phyloP scores from a whole-genome alignment of 2,329 filamentous ascomycete genomes.

The Fusarium multiceps region DNA sequence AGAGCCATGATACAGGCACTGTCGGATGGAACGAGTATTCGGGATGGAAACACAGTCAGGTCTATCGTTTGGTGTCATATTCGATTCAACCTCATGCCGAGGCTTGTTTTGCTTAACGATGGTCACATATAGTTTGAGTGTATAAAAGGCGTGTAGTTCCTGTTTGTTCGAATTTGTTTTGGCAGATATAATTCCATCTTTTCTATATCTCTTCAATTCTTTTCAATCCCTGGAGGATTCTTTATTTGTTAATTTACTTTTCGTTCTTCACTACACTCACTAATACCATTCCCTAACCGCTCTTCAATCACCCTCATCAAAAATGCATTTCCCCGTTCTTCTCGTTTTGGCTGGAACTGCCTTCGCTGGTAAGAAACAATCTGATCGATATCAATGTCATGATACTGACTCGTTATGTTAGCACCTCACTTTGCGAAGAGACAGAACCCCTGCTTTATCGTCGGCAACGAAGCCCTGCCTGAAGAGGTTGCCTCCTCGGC shows the following conservation, averaged over 20 bases:
- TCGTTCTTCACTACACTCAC: neutral
- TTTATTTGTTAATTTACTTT: neutral
- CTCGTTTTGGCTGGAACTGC: constrained; percentile 32
- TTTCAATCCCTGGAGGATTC: constrained; percentile 16
- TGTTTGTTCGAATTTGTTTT: neutral
- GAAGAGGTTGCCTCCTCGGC: constrained; percentile 60
- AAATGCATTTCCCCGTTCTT: constrained; percentile 37
- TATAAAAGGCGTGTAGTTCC: constrained; percentile 27
- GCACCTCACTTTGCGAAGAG: constrained; percentile 41
- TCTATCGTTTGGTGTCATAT: constrained; percentile 6
- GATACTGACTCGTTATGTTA: neutral
- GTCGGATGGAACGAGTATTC: constrained; percentile 14
- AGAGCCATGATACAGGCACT: constrained; percentile 26
- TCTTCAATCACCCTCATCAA: constrained; percentile 4
- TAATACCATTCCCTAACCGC: neutral
- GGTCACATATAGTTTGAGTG: constrained; percentile 7
- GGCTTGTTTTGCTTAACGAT: constrained; percentile 12
- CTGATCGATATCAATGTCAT: neutral
- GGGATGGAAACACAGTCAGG: neutral
- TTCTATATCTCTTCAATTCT: constrained; percentile 14
- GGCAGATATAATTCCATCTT: constrained; percentile 5
- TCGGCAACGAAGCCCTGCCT: constrained; percentile 63
- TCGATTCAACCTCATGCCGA: constrained; percentile 11
- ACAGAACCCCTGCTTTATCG: constrained; percentile 63
- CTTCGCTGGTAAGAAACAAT: constrained; percentile 33